Percentiles rank a stretch among this genome's conserved stretches.
Evolutionary conservation across 2,329 filamentous ascomycete genomes (phyloP).

Genomic region (Phoma sp.): DNA sequence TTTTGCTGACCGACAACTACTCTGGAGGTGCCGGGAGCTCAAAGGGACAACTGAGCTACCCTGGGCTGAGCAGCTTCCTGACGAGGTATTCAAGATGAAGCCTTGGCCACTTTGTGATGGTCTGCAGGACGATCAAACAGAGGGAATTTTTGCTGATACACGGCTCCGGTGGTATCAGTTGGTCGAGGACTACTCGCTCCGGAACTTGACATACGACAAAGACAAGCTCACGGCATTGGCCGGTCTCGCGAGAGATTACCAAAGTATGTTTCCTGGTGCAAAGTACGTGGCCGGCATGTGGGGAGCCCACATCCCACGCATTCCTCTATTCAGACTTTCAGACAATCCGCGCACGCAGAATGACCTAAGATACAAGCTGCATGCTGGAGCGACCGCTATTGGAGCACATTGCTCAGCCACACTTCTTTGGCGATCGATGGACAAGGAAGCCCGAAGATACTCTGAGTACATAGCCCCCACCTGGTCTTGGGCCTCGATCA

Average conservation of each 20-base stretch:
- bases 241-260: not conserved
- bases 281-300: constrained; percentile 1
- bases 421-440: not conserved
- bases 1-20: not conserved
- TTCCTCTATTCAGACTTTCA: not conserved
- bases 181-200: constrained; percentile 1
- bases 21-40: not conserved
- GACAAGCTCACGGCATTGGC: constrained; percentile 1
- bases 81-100: no score
- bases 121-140: not conserved
- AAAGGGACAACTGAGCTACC: constrained; percentile 1
- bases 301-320: not conserved
- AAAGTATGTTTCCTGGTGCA: not conserved
- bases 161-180: not conserved
- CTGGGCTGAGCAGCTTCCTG: not conserved
- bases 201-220: not conserved
- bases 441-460: not conserved
- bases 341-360: no score
- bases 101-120: no score
- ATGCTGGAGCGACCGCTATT: no score
- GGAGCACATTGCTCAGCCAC: not conserved
- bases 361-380: no score
- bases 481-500: constrained; percentile 9
- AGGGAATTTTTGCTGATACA: not conserved
- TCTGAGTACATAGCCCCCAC: not conserved